These are phyloP conservation scores for Eutypella sp. DNA, from an alignment of 2,329 filamentous ascomycete genomes.

Conservation along the genomic window DNA sequence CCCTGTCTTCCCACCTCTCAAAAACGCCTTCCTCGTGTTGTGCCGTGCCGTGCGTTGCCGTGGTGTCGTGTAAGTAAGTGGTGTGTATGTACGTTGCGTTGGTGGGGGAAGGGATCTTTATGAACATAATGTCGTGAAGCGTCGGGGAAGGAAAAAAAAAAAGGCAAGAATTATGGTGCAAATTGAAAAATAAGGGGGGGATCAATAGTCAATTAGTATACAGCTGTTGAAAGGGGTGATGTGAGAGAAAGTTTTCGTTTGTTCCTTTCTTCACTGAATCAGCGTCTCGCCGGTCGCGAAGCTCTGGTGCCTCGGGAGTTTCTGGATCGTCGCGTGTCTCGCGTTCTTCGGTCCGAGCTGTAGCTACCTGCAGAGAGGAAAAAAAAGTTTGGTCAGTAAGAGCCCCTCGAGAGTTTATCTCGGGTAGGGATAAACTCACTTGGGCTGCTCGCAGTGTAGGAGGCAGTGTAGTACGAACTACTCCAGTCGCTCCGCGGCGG, in stretches of 20 bases:
- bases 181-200: not conserved
- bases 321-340: slow-evolving; percentile 28
- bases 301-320: slow-evolving; percentile 20
- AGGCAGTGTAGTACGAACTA: slow-evolving; percentile 51
- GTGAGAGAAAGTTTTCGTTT: not conserved
- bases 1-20: too few relatives aligned
- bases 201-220: too few relatives aligned
- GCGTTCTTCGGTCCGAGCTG: slow-evolving; percentile 41
- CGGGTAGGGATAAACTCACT: slow-evolving; percentile 40
- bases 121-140: slow-evolving; percentile 1
- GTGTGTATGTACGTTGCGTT: not conserved
- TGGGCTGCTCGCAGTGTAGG: slow-evolving; percentile 45
- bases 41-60: too few relatives aligned
- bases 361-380: slow-evolving; percentile 34
- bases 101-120: too few relatives aligned
- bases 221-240: not conserved
- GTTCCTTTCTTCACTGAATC: slow-evolving; percentile 1
- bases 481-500: slow-evolving; percentile 39
- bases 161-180: not conserved
- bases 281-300: slow-evolving; percentile 21
- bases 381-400: slow-evolving; percentile 22
- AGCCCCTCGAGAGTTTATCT: slow-evolving; percentile 17
- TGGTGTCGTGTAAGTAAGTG: not conserved
- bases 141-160: not conserved
- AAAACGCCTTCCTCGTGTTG: too few relatives aligned